A percentile compares a stretch with the other conserved stretches of the same genome.
Conservation (phyloP, 176 grass and related monocot species). For the Phragmites australis region DNA sequence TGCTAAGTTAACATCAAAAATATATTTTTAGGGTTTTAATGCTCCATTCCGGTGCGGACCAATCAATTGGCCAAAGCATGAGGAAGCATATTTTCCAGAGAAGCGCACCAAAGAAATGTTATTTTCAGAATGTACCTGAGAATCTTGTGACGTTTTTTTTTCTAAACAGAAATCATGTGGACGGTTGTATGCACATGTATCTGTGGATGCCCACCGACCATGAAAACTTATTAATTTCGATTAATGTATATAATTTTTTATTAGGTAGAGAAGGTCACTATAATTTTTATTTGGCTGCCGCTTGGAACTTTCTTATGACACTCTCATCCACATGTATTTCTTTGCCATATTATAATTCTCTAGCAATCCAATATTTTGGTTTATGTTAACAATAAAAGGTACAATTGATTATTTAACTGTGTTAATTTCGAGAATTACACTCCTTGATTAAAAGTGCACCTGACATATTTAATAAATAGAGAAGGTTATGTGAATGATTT, state of each 20-base stretch:
- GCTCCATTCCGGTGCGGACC: constrained; percentile 20
- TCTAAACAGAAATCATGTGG: constrained; percentile 16
- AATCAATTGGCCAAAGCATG: constrained; percentile 14
- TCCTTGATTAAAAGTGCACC: neutral
- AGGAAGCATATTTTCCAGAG: neutral
- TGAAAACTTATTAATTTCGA: neutral
- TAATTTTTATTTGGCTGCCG: neutral
- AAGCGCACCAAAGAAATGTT: neutral
- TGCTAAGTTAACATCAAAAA: constrained; percentile 17
- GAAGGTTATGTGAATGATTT: neutral
- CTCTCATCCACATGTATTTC: neutral
- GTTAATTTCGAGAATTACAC: neutral
- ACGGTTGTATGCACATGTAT: neutral
- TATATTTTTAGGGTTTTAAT: neutral
- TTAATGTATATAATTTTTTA: neutral
- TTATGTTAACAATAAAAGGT: neutral
- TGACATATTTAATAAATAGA: neutral
- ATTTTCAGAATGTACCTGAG: constrained; percentile 20
- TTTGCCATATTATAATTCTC: neutral
- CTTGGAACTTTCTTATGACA: neutral
- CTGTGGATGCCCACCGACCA: constrained; percentile 34
- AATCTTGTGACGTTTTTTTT: constrained; percentile 7
- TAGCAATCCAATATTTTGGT: neutral
- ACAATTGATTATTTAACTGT: neutral
- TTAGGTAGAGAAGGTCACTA: neutral